Evolutionary conservation across 768 basidiomycete genomes (phyloP).

Genomic region (Atractiella rhizophila): DNA sequence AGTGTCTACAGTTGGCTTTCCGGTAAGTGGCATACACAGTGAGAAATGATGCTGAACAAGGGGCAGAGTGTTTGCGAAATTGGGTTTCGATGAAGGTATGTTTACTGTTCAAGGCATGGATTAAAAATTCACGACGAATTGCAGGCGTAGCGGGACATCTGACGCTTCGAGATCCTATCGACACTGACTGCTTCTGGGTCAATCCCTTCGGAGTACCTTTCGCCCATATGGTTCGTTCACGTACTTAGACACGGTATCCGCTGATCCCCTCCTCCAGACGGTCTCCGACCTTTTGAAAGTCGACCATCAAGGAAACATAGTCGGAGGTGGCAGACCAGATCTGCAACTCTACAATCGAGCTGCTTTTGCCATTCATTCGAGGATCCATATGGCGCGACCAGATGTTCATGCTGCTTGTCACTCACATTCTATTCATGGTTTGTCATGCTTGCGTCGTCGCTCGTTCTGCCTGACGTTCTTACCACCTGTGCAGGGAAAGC

Average conservation of each 20-base stretch:
- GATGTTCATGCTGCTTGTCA: conserved; percentile 12
- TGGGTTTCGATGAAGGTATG: neutral
- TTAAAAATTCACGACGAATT: neutral
- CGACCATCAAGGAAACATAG: conserved; percentile 7
- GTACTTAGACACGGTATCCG: too few relatives aligned
- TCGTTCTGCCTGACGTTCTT: too few relatives aligned
- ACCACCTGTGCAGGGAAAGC: too few relatives aligned
- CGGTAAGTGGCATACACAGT: too few relatives aligned
- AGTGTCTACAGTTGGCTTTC: too few relatives aligned
- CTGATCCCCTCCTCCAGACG: too few relatives aligned
- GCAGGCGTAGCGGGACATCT: conserved; percentile 1
- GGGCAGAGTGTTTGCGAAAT: conserved; percentile 10
- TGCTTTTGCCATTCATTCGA: conserved; percentile 12
- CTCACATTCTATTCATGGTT: conserved; percentile 14
- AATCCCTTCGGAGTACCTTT: conserved; percentile 15
- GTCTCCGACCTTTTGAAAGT: conserved; percentile 14
- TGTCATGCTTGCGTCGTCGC: too few relatives aligned
- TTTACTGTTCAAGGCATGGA: too few relatives aligned
- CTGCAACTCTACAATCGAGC: conserved; percentile 15
- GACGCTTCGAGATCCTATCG: conserved; percentile 6
- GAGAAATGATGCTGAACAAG: too few relatives aligned
- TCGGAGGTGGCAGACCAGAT: conserved; percentile 8
- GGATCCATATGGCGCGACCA: conserved; percentile 13
- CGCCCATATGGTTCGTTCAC: conserved; percentile 3
- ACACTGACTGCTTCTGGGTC: conserved; percentile 12